Evolutionary conservation across 805 yeast species (phyloP).

Genomic region (Lachancea lanzarotensis): DNA sequence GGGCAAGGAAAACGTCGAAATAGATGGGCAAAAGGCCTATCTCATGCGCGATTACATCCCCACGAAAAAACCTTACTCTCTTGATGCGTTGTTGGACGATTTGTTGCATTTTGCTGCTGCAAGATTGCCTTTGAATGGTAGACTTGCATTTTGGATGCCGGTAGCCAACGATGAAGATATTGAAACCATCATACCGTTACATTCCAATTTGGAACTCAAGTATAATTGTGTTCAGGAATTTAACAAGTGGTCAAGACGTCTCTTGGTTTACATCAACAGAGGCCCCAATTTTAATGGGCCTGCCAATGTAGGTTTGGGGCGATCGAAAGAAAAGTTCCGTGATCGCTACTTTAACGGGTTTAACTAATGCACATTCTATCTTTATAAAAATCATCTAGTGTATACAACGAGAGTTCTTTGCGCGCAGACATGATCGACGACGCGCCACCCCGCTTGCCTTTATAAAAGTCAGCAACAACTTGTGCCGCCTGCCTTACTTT

Average conservation of each 20-base stretch:
- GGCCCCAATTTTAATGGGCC: constrained; percentile 48
- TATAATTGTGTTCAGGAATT: constrained; percentile 81
- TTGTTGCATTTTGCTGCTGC: constrained; percentile 64
- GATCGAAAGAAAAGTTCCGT: constrained; percentile 55
- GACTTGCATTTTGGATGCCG: constrained; percentile 95
- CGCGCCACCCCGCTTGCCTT: background rate
- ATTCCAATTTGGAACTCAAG: constrained; percentile 60
- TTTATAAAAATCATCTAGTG: background rate
- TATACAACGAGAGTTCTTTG: background rate
- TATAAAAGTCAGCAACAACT: background rate
- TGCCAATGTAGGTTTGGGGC: constrained; percentile 38
- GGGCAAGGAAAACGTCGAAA: constrained; percentile 68
- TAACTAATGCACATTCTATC: constrained; percentile 20
- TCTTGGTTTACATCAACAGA: constrained; percentile 71
- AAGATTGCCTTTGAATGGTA: constrained; percentile 65
- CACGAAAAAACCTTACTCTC: constrained; percentile 84
- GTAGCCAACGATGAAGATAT: constrained; percentile 82
- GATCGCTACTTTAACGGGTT: constrained; percentile 72
- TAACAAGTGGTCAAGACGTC: constrained; percentile 86
- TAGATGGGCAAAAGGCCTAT: constrained; percentile 74
- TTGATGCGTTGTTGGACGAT: constrained; percentile 73
- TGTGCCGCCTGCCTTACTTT: background rate
- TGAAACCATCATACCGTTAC: constrained; percentile 69
- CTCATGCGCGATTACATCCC: constrained; percentile 79
- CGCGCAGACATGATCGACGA: no score